Percentiles rank a stretch among this genome's conserved stretches.
Evolutionary conservation across 2,329 filamentous ascomycete genomes (phyloP).

Genomic region (Thelonectria rubi): DNA sequence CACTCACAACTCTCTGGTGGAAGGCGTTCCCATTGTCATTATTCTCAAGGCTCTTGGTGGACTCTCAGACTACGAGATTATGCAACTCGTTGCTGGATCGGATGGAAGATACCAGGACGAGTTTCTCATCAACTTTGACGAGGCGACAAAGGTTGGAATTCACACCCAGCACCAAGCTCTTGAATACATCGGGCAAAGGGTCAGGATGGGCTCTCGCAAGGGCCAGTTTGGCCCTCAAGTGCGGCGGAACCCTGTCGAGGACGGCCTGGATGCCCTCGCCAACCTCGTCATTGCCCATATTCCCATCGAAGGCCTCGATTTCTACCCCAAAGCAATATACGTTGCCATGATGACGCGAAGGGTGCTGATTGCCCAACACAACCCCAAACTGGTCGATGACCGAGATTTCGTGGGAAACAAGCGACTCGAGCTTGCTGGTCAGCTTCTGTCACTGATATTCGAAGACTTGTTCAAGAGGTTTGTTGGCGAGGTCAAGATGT

Average conservation of each 20-base stretch:
- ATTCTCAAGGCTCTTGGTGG: slow-evolving; percentile 93
- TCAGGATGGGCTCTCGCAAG: slow-evolving; percentile 83
- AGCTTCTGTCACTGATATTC: slow-evolving; percentile 91
- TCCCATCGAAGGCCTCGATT: slow-evolving; percentile 88
- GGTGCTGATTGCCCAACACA: slow-evolving; percentile 91
- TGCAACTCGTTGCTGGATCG: slow-evolving; percentile 87
- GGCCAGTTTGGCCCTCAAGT: slow-evolving; percentile 62
- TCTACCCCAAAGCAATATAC: slow-evolving; percentile 96
- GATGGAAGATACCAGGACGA: slow-evolving; percentile 93
- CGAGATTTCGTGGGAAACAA: slow-evolving; percentile 99
- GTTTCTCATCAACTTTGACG: slow-evolving; percentile 95
- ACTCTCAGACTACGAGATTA: slow-evolving; percentile 92
- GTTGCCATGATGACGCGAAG: slow-evolving; percentile 97
- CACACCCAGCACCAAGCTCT: slow-evolving; percentile 95
- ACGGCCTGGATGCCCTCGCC: slow-evolving; percentile 90
- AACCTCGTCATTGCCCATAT: slow-evolving; percentile 96
- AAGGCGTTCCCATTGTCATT: slow-evolving; percentile 95
- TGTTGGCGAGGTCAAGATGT: slow-evolving; percentile 86
- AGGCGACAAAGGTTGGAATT: slow-evolving; percentile 83
- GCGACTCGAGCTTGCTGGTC: slow-evolving; percentile 90
- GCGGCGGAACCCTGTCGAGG: slow-evolving; percentile 84
- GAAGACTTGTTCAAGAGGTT: slow-evolving; percentile 99
- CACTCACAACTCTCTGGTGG: slow-evolving; percentile 90
- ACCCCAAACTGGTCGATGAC: slow-evolving; percentile 90
- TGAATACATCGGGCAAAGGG: slow-evolving; percentile 86